Evolutionary conservation across 768 basidiomycete species (phyloP).

Genomic region (Nidularia pulvinata): DNA sequence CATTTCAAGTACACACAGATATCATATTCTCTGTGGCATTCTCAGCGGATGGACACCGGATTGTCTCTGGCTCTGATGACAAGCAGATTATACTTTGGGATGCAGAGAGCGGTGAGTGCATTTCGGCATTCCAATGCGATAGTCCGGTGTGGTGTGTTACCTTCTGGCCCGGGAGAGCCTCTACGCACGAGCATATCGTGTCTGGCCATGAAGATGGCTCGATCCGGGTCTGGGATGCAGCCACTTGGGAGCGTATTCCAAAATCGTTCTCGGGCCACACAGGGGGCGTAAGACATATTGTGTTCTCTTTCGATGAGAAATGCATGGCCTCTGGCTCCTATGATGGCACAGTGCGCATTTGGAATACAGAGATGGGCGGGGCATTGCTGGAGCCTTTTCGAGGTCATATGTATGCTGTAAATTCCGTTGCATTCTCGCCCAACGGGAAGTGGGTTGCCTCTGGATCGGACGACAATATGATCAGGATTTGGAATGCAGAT

Average conservation of each 20-base stretch:
- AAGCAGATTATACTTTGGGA: conserved; percentile 3
- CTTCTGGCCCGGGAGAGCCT: neutral
- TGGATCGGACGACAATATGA: conserved; percentile 8
- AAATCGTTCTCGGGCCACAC: conserved; percentile 11
- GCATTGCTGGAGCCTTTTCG: conserved; percentile 3
- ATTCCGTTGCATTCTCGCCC: conserved; percentile 16
- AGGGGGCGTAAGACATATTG: conserved; percentile 12
- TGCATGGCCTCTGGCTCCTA: conserved; percentile 14
- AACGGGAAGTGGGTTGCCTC: conserved; percentile 14
- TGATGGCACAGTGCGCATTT: conserved; percentile 14
- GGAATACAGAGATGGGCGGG: conserved; percentile 11
- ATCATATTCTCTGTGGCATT: conserved; percentile 12
- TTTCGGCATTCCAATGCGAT: conserved; percentile 10
- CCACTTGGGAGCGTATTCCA: conserved; percentile 4
- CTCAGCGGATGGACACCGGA: conserved; percentile 15
- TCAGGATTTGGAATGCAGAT: conserved; percentile 12
- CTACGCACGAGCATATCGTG: neutral
- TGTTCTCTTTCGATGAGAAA: conserved; percentile 11
- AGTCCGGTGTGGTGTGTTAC: conserved; percentile 18
- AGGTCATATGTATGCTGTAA: conserved; percentile 6
- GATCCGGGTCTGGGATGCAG: neutral
- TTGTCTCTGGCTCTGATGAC: conserved; percentile 10
- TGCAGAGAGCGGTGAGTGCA: neutral
- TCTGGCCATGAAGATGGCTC: conserved; percentile 6
- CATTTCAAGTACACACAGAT: conserved; percentile 13